Evolutionary conservation across 2,329 filamentous ascomycete species (phyloP), one percentile per base, ranked within the genome.

Genomic region (Ceratocystis alfenasii): DNA sequence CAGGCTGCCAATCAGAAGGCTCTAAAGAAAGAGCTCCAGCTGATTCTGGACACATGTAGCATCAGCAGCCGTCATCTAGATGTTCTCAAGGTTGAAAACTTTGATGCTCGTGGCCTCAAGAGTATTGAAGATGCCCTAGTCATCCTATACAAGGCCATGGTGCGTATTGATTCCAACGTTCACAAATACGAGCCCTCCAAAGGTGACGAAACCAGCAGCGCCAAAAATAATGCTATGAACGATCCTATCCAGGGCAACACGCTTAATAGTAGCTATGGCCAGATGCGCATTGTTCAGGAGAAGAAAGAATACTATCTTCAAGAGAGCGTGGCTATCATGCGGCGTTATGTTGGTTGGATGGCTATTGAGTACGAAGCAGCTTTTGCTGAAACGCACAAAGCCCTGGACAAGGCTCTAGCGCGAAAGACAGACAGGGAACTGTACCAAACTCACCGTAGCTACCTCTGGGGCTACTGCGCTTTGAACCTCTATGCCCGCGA

Each of bases 1-100:
- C 94, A 97, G 75, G 93, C 93, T 22, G 90, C 94, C 50, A 99
- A 99, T 71, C 94, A 99, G 74, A 96, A 96, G 74, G 82, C 96
- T 33, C 81, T 99, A 60, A 90, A 93, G 74, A 89, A 87, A 69
- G 94, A 99, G 74, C 81, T 99, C 1, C 86, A 95, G 73, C 88
- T 87, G 44, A 79, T 97, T n/a, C 81, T 99, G 28, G 87, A 92
- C 70, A 96, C 90, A 0, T 92, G 95, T 65, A 92, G 91, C 10
- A 95, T 97, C 66, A 79, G 84, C 50, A 87, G 93, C 69, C 76
- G 77, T 57, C 68, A 69, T 41, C 81, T 99, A 17, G 84, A 87
- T 64, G 84, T 89, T 5, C 79, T 99, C 25, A 83, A 84, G 70
- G 78, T 84, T 60, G 87, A 88, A 17, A 87, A 90, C 2, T 79